A percentile compares a stretch with the other conserved stretches of the same genome.
phyloP scores from a whole-genome alignment of 1,284 basidiomycete genomes.

The Omphalotus olearius region DNA sequence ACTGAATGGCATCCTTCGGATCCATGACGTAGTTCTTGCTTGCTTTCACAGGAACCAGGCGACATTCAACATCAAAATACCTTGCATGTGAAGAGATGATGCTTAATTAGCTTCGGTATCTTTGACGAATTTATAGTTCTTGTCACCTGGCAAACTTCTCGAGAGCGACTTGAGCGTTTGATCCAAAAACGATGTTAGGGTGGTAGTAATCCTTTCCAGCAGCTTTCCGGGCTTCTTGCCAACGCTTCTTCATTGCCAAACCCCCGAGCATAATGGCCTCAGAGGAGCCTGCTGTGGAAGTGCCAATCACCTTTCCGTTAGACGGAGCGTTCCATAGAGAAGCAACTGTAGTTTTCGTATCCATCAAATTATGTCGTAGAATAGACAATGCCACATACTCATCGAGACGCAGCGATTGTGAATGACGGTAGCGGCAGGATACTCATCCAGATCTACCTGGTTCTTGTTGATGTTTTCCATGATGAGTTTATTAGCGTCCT shows the following conservation, averaged over 20 bases:
- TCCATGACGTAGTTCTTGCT: constrained; percentile 58
- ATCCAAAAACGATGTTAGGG: constrained; percentile 59
- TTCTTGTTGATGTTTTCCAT: constrained; percentile 67
- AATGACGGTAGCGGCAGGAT: constrained; percentile 54
- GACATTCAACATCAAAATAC: constrained; percentile 64
- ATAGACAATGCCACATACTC: constrained; percentile 26
- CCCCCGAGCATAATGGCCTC: constrained; percentile 78
- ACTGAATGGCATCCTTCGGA: constrained; percentile 60
- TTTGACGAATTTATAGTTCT: not conserved
- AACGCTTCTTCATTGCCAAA: constrained; percentile 69
- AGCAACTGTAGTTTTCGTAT: constrained; percentile 35
- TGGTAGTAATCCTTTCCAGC: constrained; percentile 59
- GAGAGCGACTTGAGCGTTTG: constrained; percentile 66
- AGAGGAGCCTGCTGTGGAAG: constrained; percentile 70
- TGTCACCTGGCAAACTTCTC: constrained; percentile 54
- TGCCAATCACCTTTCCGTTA: constrained; percentile 52
- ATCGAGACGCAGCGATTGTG: constrained; percentile 61
- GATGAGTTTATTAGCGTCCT: constrained; percentile 51
- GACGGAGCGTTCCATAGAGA: constrained; percentile 71
- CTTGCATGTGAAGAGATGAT: constrained; percentile 20
- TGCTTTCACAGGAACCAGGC: constrained; percentile 51
- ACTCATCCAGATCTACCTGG: constrained; percentile 69
- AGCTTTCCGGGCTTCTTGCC: constrained; percentile 65
- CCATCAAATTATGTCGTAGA: not conserved
- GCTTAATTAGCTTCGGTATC: not conserved